phyloP scores from a whole-genome alignment of 768 basidiomycete genomes.

The Tremella yokohamensis region DNA sequence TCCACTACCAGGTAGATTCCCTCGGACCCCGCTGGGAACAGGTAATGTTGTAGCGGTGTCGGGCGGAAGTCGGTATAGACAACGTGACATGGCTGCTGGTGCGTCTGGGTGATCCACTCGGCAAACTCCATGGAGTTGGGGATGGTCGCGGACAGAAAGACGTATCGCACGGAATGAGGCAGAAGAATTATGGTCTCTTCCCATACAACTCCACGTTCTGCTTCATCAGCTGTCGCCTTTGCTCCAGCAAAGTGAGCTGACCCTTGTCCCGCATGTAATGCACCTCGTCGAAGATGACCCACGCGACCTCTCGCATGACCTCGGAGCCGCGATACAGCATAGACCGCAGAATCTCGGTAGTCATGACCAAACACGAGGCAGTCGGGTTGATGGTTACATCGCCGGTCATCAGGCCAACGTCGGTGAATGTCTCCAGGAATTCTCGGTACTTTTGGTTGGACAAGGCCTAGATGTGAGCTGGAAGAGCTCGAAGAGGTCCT shows the following conservation, averaged over 20 bases:
- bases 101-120: slow-evolving; percentile 96
- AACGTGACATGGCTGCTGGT: slow-evolving; percentile 97
- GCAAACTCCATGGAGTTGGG: slow-evolving; percentile 99
- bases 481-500: neutral
- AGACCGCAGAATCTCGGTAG: slow-evolving; percentile 97
- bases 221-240: neutral
- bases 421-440: slow-evolving; percentile 93
- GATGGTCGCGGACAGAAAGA: slow-evolving; percentile 97
- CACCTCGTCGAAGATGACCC: slow-evolving; percentile 99
- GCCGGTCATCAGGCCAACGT: slow-evolving; percentile 98
- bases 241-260: slow-evolving; percentile 23
- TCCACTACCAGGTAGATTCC: slow-evolving; percentile 99
- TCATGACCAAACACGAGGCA: slow-evolving; percentile 97
- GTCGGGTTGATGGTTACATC: slow-evolving; percentile 98
- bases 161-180: slow-evolving; percentile 92
- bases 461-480: slow-evolving; percentile 62
- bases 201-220: slow-evolving; percentile 97
- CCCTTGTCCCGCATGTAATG: slow-evolving; percentile 98
- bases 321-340: slow-evolving; percentile 99
- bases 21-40: slow-evolving; percentile 93
- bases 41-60: slow-evolving; percentile 94
- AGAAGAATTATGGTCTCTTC: slow-evolving; percentile 84
- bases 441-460: slow-evolving; percentile 99
- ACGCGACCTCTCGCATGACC: slow-evolving; percentile 99
- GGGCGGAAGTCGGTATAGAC: slow-evolving; percentile 99